Conservation (phyloP, 352 stramenopile species). For the Phytophthora cactorum region DNA sequence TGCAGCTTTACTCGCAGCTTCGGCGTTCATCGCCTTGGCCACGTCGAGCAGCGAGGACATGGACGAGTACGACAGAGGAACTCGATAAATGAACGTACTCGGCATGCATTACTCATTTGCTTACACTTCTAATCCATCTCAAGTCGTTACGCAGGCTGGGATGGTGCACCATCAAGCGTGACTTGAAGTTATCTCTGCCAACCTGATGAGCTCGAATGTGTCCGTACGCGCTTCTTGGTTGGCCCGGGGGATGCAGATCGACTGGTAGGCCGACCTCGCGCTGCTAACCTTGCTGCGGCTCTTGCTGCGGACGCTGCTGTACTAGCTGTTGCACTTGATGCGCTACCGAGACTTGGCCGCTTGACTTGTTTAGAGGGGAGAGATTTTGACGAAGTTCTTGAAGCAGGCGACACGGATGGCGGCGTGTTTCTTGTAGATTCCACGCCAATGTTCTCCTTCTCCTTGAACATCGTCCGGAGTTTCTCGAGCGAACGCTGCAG, state of each 20-base stretch:
- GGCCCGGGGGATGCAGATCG: slow-evolving; percentile 41
- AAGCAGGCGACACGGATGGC: slow-evolving; percentile 26
- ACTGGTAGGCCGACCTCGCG: slow-evolving; percentile 20
- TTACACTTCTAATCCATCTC: slow-evolving; percentile 29
- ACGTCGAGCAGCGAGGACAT: slow-evolving; percentile 60
- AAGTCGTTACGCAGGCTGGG: slow-evolving; percentile 34
- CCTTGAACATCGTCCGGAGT: slow-evolving; percentile 55
- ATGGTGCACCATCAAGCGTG: slow-evolving; percentile 21
- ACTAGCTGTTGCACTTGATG: slow-evolving; percentile 26
- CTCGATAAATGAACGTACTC: slow-evolving; percentile 21
- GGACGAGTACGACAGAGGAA: neutral
- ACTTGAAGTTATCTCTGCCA: slow-evolving; percentile 39
- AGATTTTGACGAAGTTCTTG: slow-evolving; percentile 26
- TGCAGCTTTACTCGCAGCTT: slow-evolving; percentile 3
- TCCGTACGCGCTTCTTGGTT: slow-evolving; percentile 49
- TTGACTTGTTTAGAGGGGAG: slow-evolving; percentile 17
- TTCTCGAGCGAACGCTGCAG: slow-evolving; percentile 56
- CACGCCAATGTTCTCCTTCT: slow-evolving; percentile 75
- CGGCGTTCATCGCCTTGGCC: slow-evolving; percentile 50
- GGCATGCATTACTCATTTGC: slow-evolving; percentile 16
- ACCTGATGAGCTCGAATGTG: slow-evolving; percentile 21
- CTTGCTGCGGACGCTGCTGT: slow-evolving; percentile 28
- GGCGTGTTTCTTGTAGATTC: slow-evolving; percentile 31
- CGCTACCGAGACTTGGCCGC: slow-evolving; percentile 26
- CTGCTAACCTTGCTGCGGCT: slow-evolving; percentile 32